These are phyloP conservation scores for Chlamydomonas eustigma DNA, from an alignment of 139 green algal species.

Conservation along the genomic window DNA sequence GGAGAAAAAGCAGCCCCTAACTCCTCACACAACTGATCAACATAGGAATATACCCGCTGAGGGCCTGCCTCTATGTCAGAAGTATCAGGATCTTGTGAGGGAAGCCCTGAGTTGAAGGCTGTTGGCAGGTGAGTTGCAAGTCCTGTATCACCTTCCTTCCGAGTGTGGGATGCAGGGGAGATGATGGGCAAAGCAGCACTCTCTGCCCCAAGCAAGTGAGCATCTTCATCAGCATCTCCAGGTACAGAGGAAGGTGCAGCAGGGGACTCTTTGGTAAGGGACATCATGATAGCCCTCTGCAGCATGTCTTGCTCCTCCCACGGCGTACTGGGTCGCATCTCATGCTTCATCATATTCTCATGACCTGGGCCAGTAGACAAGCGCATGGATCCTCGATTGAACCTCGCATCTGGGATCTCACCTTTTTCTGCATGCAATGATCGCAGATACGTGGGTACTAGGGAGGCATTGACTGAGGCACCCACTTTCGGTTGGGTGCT, in stretches of 20 bases:
- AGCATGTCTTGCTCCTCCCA: conserved; percentile 7
- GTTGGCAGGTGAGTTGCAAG: background rate
- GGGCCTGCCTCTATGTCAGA: no score
- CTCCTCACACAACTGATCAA: background rate
- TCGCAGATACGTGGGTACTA: background rate
- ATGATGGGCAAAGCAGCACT: background rate
- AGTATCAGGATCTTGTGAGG: background rate
- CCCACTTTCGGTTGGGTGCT: no score
- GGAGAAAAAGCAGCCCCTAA: no score
- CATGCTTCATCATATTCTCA: no score
- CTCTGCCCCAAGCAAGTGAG: background rate
- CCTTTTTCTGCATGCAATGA: background rate
- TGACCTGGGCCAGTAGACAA: no score
- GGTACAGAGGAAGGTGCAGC: background rate
- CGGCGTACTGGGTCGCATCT: background rate
- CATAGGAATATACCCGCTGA: background rate
- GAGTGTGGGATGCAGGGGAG: no score
- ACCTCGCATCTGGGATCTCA: background rate
- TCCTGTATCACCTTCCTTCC: background rate
- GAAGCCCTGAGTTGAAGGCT: background rate
- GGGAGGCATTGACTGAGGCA: background rate
- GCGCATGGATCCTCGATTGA: background rate
- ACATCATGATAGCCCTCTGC: conserved; percentile 11
- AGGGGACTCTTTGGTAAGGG: conserved; percentile 2
- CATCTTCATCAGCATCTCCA: background rate